Base-by-base conservation (phyloP, 2,329 filamentous ascomycete species). In the Ophiostoma novo-ulmi region DNA sequence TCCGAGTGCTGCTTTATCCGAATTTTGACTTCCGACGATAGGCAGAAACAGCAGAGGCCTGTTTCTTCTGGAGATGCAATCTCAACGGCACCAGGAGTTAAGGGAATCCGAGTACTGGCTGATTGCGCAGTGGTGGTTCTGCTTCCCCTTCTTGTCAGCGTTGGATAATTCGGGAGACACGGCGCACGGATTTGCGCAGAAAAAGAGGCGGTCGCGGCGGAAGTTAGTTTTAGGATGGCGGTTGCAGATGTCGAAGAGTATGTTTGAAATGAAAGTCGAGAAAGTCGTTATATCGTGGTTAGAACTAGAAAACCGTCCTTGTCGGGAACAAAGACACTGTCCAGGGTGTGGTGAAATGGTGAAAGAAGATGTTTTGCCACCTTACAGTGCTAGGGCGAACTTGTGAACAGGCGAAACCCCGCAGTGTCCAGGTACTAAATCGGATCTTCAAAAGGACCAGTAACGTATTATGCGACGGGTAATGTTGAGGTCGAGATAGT, bases 381-480 rank as follows among this genome's bases (percentile, higher is more conserved):
- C 22, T 38, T 64, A 11, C 10, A 64, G 61, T 38, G 61, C 61
- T 36, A 38, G 61, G 22, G 61, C 20, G 61, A 64, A 35, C 35
- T 64, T 39, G 52, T 22, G 61, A 38, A 64, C 35, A 64, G 61
- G 17, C 61, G 52, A 58, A 58, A 64, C 61, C 61, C 61, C 61
- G 61, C 61, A 36, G 61, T 39, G 17, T 22, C 35, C 67, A 36
- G 58, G 61, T 63, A 35, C 39, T 52, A 39, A 35, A 35, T 58
- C 20, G 14, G 35, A 48, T 44, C 17, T 39, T 64, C 14, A 31
- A 26, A 58, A 58, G n/a, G 22, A 58, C n/a, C 52, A 10, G 41
- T 8, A 14, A 48, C 36, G 58, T 20, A 44, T 68, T 20, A 44
- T 68, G 69, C 35, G 61, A 10, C n/a, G 7, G 26, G n/a, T 17